Percentiles rank a stretch among this genome's conserved stretches.
phyloP scores from a whole-genome alignment of 352 stramenopile genomes.

The Nothophytophthora sp. region DNA sequence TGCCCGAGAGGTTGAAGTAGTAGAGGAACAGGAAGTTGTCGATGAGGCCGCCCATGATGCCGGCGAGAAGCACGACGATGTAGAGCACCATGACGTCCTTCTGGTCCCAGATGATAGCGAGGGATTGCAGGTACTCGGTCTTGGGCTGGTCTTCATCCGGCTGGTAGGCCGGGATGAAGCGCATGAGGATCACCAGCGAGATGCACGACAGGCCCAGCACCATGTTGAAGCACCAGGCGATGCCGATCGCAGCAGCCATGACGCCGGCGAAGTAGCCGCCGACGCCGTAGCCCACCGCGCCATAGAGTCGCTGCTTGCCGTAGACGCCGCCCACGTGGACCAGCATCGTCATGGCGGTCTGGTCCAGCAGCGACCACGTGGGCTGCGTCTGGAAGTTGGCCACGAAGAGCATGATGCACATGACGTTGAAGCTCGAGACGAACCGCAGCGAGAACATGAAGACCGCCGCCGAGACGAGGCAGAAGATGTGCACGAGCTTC shows the following conservation, averaged over 20 bases:
- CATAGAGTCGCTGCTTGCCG: conserved; percentile 76
- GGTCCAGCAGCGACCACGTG: conserved; percentile 58
- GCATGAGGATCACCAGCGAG: conserved; percentile 53
- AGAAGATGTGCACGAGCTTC: conserved; percentile 58
- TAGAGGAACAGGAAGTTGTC: conserved; percentile 57
- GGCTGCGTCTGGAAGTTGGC: conserved; percentile 59
- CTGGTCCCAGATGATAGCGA: too few species aligned
- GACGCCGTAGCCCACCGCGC: conserved; percentile 58
- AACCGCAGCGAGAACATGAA: conserved; percentile 60
- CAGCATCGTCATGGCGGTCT: conserved; percentile 66
- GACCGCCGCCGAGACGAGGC: conserved; percentile 50
- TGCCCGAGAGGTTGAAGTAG: conserved; percentile 49
- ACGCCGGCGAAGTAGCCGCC: conserved; percentile 59
- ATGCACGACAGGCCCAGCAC: conserved; percentile 46
- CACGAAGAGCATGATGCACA: conserved; percentile 41
- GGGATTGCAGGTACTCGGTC: too few species aligned
- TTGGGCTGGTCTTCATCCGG: too few species aligned
- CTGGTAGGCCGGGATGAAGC: conserved; percentile 52
- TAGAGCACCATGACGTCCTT: conserved; percentile 46
- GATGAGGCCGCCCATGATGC: conserved; percentile 55
- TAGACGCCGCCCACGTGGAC: conserved; percentile 73
- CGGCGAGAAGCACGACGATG: conserved; percentile 42
- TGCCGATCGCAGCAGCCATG: conserved; percentile 49
- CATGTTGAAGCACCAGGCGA: conserved; percentile 72
- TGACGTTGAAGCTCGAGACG: conserved; percentile 43